Percentiles rank a stretch among this genome's conserved stretches.
These are phyloP conservation scores for Isochrysis galbana DNA, from an alignment of 78 protist species.

Conservation along the genomic window DNA sequence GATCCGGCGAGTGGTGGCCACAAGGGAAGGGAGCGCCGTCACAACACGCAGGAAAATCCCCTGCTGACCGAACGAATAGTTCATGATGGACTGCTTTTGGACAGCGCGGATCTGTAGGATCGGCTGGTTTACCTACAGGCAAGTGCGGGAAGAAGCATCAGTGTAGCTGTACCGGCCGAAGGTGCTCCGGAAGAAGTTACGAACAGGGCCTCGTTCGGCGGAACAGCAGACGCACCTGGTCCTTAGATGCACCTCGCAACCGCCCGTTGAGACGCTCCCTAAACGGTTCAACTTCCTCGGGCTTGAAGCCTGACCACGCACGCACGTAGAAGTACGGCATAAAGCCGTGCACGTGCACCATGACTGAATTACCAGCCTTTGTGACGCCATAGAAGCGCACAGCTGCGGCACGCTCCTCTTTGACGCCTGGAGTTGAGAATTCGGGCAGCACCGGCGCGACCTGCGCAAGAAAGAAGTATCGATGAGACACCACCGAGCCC, in stretches of 20 bases:
- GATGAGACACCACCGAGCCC: no score
- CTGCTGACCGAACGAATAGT: not conserved
- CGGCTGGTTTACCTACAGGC: not conserved
- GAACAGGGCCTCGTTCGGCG: not conserved
- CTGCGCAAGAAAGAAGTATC: no score
- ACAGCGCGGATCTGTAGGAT: not conserved
- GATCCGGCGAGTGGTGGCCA: slow-evolving; percentile 58
- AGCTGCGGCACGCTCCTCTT: slow-evolving; percentile 61
- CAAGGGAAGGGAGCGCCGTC: slow-evolving; percentile 63
- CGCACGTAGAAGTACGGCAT: slow-evolving; percentile 92
- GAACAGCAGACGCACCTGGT: no score
- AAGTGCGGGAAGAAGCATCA: not conserved
- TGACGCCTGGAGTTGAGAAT: not conserved
- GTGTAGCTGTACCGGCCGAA: not conserved
- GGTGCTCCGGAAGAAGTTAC: not conserved
- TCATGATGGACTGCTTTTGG: not conserved
- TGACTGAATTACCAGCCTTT: slow-evolving; percentile 85
- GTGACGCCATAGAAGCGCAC: slow-evolving; percentile 95
- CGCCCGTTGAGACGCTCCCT: not conserved
- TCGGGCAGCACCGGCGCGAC: not conserved
- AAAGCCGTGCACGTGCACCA: slow-evolving; percentile 93
- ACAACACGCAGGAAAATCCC: slow-evolving; percentile 59
- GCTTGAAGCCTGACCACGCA: slow-evolving; percentile 30
- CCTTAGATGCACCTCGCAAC: not conserved
- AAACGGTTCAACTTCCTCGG: not conserved